A percentile compares a stretch with the other conserved stretches of the same genome.
Conservation (phyloP, 495 filamentous ascomycete genomes). For the Physcia stellaris region DNA sequence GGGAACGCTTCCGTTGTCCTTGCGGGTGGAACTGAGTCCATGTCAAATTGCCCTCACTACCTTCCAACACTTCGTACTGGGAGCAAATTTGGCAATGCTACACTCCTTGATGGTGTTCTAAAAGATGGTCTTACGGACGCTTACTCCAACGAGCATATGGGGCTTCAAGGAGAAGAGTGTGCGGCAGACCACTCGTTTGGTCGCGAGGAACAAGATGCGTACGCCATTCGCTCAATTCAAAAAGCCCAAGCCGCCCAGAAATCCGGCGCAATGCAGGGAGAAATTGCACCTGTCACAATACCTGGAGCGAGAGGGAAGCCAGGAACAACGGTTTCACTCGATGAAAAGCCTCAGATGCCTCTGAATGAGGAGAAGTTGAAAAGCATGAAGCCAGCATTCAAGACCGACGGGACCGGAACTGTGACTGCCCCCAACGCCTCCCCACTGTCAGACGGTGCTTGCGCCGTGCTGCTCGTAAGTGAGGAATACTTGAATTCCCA, state of each 20-base stretch:
- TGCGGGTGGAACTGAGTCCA: conserved; percentile 89
- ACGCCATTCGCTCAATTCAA: conserved; percentile 83
- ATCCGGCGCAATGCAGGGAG: conserved; percentile 60
- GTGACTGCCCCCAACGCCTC: conserved; percentile 97
- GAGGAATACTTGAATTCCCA: conserved; percentile 81
- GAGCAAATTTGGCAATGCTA: conserved; percentile 79
- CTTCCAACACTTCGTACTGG: conserved; percentile 70
- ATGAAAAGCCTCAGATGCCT: conserved; percentile 82
- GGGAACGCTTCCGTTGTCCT: conserved; percentile 83
- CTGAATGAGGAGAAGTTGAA: conserved; percentile 88
- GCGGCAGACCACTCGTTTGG: conserved; percentile 67
- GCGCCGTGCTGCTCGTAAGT: conserved; percentile 81
- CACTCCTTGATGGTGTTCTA: conserved; percentile 75
- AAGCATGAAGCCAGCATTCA: conserved; percentile 73
- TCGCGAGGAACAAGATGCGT: conserved; percentile 78
- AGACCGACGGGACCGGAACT: conserved; percentile 60
- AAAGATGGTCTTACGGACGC: conserved; percentile 88
- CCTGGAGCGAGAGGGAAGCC: conserved; percentile 84
- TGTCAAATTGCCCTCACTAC: conserved; percentile 98
- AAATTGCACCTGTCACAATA: conserved; percentile 86
- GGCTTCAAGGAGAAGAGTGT: conserved; percentile 82
- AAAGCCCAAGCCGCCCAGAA: conserved; percentile 78
- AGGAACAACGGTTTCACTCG: conserved; percentile 59
- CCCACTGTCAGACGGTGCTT: conserved; percentile 85
- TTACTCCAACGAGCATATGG: conserved; percentile 90